Percentiles rank a stretch among this genome's conserved stretches.
These are phyloP conservation scores for Colletotrichum gloeosporioides DNA, from an alignment of 2,329 filamentous ascomycete genomes.

Conservation along the genomic window DNA sequence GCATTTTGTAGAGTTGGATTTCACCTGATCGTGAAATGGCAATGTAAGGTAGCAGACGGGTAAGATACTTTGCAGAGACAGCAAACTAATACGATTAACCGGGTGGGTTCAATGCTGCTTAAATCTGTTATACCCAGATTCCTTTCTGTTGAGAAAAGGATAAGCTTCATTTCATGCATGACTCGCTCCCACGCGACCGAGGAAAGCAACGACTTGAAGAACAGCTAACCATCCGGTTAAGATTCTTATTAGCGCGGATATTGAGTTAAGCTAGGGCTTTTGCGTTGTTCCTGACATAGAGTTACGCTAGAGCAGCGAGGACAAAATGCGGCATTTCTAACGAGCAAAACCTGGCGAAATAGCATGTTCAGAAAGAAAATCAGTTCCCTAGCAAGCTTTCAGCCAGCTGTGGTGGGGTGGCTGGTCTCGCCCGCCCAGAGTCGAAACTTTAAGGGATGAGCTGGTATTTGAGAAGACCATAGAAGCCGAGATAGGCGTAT, in stretches of 20 bases:
- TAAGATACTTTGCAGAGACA: background rate
- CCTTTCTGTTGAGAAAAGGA: background rate
- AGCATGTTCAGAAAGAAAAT: background rate
- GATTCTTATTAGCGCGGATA: background rate
- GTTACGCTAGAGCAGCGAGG: background rate
- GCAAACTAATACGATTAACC: fast-evolving
- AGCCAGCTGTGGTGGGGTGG: background rate
- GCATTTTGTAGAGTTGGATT: background rate
- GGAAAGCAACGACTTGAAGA: background rate
- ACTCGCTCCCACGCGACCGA: background rate
- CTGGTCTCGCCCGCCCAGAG: background rate
- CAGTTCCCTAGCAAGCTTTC: background rate
- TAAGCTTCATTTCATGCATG: background rate
- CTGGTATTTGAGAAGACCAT: background rate
- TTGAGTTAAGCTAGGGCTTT: background rate
- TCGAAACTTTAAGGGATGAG: background rate
- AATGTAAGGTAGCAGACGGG: background rate
- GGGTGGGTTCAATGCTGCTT: background rate
- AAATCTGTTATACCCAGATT: background rate
- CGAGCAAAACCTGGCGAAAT: background rate
- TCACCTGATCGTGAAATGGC: background rate
- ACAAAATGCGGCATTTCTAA: background rate
- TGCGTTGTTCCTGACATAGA: background rate
- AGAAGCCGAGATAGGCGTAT: background rate
- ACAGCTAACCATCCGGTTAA: background rate